Conservation (phyloP, 169 alveolate species). For the Plasmodium knowlesi region DNA sequence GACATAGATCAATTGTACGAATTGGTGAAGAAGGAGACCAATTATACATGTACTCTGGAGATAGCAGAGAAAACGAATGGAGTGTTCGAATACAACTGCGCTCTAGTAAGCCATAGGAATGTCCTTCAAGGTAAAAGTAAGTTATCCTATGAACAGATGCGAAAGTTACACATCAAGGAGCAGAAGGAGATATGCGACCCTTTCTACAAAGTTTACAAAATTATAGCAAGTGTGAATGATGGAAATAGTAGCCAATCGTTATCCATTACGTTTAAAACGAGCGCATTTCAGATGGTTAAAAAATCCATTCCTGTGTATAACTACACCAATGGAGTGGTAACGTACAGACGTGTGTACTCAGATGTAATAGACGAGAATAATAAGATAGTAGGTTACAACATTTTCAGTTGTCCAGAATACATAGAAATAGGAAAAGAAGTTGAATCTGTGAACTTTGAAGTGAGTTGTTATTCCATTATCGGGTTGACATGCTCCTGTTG, state of each 20-base stretch:
- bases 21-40: slow-evolving; percentile 1
- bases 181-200: not conserved
- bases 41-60: not conserved
- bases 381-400: slow-evolving; percentile 15
- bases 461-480: slow-evolving; percentile 32
- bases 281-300: slow-evolving; percentile 17
- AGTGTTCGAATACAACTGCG: slow-evolving; percentile 40
- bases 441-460: slow-evolving; percentile 34
- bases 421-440: slow-evolving; percentile 48
- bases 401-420: slow-evolving; percentile 23
- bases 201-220: slow-evolving; percentile 38
- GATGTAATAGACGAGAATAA: slow-evolving; percentile 28
- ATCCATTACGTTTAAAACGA: slow-evolving; percentile 16
- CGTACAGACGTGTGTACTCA: slow-evolving; percentile 7
- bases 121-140: not conserved
- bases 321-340: slow-evolving; percentile 26
- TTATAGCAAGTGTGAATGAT: slow-evolving; percentile 25
- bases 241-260: not conserved
- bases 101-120: not conserved
- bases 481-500: slow-evolving; percentile 5
- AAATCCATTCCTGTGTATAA: slow-evolving; percentile 32
- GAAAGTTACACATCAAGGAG: not conserved
- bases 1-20: slow-evolving; percentile 25
- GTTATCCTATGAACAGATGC: not conserved
- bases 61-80: slow-evolving; percentile 35